phyloP scores from a whole-genome alignment of 495 filamentous ascomycete species.

The Lasiosphaeriaceae sp. region DNA sequence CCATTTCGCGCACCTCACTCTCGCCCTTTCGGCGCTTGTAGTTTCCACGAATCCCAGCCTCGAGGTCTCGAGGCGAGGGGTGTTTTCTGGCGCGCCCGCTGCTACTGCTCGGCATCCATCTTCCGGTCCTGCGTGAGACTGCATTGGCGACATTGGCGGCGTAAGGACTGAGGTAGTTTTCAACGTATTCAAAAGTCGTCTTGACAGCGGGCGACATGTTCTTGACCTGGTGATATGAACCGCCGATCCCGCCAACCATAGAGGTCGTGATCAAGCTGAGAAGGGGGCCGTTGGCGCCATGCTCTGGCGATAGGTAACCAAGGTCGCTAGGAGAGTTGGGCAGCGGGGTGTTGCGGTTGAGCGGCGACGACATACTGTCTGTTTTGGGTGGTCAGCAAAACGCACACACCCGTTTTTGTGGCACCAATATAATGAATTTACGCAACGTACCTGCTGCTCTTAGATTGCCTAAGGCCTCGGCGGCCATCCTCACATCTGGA shows the following conservation, averaged over 20 bases:
- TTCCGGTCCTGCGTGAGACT: conserved; percentile 68
- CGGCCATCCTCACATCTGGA: conserved; percentile 72
- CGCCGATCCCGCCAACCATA: conserved; percentile 70
- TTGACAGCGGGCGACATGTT: conserved; percentile 83
- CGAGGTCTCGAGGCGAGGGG: conserved; percentile 36
- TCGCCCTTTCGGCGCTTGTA: conserved; percentile 59
- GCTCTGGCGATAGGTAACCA: conserved; percentile 57
- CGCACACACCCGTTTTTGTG: no score
- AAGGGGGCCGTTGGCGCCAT: no score
- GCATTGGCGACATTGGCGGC: conserved; percentile 78
- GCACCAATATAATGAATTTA: no score
- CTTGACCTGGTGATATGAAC: conserved; percentile 78
- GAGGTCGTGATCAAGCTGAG: no score
- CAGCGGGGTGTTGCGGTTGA: conserved; percentile 36
- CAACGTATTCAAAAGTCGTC: conserved; percentile 78
- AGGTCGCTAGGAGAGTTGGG: conserved; percentile 34
- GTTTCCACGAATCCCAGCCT: conserved; percentile 40
- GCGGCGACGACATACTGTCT: conserved; percentile 57
- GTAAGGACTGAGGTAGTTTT: conserved; percentile 76
- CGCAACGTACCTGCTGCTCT: conserved; percentile 68
- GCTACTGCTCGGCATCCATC: conserved; percentile 63
- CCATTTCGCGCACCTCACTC: conserved; percentile 4
- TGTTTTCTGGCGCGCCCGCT: conserved; percentile 36
- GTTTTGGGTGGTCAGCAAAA: not conserved
- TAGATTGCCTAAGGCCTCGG: conserved; percentile 80